Evolutionary conservation across 2,329 filamentous ascomycete species (phyloP).

Genomic region (Venturia asperata): DNA sequence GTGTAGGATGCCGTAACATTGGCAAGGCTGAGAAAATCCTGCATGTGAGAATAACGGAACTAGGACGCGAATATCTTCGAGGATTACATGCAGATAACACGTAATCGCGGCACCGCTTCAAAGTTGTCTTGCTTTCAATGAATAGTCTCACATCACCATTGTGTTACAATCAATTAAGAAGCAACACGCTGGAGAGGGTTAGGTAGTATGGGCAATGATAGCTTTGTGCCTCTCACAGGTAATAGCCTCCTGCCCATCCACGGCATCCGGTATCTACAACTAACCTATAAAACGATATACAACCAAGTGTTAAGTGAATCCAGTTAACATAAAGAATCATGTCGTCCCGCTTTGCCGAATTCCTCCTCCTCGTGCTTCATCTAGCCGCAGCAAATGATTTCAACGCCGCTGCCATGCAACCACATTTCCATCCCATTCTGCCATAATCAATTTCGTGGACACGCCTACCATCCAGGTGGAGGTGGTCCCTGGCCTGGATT

Average conservation of each 20-base stretch:
- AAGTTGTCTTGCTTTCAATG: not conserved
- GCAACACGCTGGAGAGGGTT: too few relatives aligned
- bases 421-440: not conserved
- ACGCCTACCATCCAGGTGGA: not conserved
- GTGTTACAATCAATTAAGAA: not conserved
- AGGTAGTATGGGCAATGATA: not conserved
- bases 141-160: not conserved
- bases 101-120: not conserved
- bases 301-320: not conserved
- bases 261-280: not conserved
- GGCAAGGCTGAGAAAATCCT: not conserved
- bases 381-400: not conserved
- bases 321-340: not conserved
- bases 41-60: not conserved
- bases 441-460: not conserved
- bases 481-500: constrained; percentile 12
- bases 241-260: too few relatives aligned
- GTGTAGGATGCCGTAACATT: not conserved
- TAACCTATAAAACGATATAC: constrained; percentile 1
- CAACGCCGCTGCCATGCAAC: constrained; percentile 1
- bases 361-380: not conserved
- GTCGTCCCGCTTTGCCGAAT: not conserved
- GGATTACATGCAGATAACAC: not conserved
- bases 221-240: not conserved
- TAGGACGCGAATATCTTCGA: not conserved